Evolutionary conservation across 2,329 filamentous ascomycete genomes (phyloP).

Genomic region (Sporothrix pallida): DNA sequence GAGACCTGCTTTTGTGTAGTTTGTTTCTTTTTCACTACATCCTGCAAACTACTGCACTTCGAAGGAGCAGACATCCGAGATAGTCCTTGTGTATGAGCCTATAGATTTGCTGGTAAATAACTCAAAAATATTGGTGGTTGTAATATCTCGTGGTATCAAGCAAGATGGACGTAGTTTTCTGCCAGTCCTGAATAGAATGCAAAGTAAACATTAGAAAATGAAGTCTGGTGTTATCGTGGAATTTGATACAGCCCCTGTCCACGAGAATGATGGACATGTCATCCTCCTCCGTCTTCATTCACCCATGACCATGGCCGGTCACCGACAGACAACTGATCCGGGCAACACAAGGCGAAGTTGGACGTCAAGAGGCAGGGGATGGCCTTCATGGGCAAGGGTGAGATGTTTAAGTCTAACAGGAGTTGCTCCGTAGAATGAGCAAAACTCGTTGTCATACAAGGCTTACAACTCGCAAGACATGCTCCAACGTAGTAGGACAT

Average conservation of each 20-base stretch:
- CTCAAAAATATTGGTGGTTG: too few species aligned
- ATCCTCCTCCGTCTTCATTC: not conserved
- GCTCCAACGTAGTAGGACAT: not conserved
- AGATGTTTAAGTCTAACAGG: not conserved
- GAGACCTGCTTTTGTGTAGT: not conserved
- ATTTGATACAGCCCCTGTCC: too few species aligned
- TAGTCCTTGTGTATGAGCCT: too few species aligned
- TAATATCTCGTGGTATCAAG: too few species aligned
- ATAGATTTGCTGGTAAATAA: too few species aligned
- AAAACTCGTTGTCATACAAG: constrained; percentile 10
- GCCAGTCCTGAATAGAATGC: too few species aligned
- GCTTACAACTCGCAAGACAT: too few species aligned
- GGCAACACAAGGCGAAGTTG: constrained; percentile 2
- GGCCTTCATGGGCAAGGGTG: not conserved
- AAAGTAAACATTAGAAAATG: too few species aligned
- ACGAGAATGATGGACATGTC: too few species aligned
- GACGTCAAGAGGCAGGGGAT: not conserved
- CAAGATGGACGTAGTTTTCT: too few species aligned
- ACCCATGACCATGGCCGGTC: not conserved
- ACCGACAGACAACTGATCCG: not conserved
- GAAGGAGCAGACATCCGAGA: too few species aligned
- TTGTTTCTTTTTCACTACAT: constrained; percentile 1
- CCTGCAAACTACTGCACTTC: not conserved
- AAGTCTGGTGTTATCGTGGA: too few species aligned
- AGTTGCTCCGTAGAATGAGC: not conserved